These are phyloP conservation scores for Saussurea involucrata DNA, from an alignment of 129 eudicot genomes.

Conservation along the genomic window DNA sequence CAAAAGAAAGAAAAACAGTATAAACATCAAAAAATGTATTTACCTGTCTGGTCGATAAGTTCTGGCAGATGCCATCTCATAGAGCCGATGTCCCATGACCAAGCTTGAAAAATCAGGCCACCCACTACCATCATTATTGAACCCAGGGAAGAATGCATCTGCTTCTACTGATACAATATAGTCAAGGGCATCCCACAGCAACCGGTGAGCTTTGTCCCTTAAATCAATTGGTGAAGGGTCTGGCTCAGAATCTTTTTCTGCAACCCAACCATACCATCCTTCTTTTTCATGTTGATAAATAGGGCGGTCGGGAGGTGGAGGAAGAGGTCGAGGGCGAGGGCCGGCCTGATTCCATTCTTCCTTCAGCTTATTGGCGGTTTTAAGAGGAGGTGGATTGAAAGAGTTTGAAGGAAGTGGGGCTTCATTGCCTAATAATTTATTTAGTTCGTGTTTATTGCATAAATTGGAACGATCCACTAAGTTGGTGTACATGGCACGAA, in stretches of 20 bases:
- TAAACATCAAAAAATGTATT: background rate
- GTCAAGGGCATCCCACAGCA: conserved; percentile 93
- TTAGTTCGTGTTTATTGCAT: conserved; percentile 73
- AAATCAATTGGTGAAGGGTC: conserved; percentile 60
- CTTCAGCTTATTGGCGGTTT: conserved; percentile 43
- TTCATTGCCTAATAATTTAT: conserved; percentile 63
- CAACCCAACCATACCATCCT: conserved; percentile 98
- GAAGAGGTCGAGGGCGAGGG: conserved; percentile 97
- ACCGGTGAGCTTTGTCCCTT: conserved; percentile 79
- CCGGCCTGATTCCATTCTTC: conserved; percentile 90
- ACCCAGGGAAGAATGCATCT: conserved; percentile 92
- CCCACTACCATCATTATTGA: conserved; percentile 81
- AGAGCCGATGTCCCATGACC: conserved; percentile 93
- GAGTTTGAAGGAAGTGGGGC: conserved; percentile 41
- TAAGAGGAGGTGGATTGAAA: conserved; percentile 32
- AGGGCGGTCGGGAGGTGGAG: conserved; percentile 97
- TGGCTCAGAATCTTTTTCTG: conserved; percentile 74
- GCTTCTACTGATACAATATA: conserved; percentile 89
- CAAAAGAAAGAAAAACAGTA: background rate
- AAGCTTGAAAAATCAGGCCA: conserved; percentile 87
- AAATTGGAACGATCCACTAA: conserved; percentile 84
- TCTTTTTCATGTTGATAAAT: conserved; percentile 88
- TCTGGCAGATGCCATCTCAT: conserved; percentile 71
- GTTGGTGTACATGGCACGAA: conserved; percentile 88
- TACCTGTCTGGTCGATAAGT: conserved; percentile 95